Percentiles rank a stretch among this genome's conserved stretches.
Conservation (phyloP, 139 green algal species). For the Limnomonas spitsbergensis region DNA sequence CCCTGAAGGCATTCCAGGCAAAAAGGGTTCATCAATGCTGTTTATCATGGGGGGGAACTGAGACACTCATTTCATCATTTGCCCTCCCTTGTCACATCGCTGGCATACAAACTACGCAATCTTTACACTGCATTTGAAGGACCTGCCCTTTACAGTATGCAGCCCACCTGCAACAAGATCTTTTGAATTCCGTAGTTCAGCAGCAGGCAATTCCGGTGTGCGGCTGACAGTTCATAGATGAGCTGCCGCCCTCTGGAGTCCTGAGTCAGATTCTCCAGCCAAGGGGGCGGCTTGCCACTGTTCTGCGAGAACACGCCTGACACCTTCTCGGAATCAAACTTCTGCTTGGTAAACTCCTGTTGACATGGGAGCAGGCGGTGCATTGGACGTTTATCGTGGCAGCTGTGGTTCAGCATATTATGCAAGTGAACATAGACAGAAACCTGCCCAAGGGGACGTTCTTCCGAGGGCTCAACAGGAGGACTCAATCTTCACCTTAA, state of each 20-base stretch:
- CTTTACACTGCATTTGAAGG: too few relatives aligned
- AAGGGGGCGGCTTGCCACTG: conserved; percentile 18
- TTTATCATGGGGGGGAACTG: neutral
- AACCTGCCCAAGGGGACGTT: too few relatives aligned
- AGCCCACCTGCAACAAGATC: conserved; percentile 60
- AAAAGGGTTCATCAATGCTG: too few relatives aligned
- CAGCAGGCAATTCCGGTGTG: conserved; percentile 67
- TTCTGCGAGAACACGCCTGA: conserved; percentile 52
- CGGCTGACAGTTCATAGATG: conserved; percentile 71
- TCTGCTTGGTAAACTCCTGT: conserved; percentile 18
- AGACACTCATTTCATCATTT: neutral
- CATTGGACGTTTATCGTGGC: neutral
- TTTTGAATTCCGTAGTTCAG: conserved; percentile 82
- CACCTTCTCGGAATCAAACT: conserved; percentile 67
- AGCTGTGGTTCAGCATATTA: too few relatives aligned
- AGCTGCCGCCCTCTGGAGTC: conserved; percentile 50
- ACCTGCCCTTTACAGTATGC: too few relatives aligned
- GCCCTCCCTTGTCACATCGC: neutral
- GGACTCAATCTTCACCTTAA: conserved; percentile 11
- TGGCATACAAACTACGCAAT: neutral
- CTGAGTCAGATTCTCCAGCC: conserved; percentile 21
- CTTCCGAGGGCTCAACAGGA: neutral
- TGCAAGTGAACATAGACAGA: too few relatives aligned
- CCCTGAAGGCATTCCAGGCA: conserved; percentile 38
- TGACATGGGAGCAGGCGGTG: neutral